Evolutionary conservation across 176 grass and related monocot species (phyloP).

Genomic region (Dactylis glomerata): DNA sequence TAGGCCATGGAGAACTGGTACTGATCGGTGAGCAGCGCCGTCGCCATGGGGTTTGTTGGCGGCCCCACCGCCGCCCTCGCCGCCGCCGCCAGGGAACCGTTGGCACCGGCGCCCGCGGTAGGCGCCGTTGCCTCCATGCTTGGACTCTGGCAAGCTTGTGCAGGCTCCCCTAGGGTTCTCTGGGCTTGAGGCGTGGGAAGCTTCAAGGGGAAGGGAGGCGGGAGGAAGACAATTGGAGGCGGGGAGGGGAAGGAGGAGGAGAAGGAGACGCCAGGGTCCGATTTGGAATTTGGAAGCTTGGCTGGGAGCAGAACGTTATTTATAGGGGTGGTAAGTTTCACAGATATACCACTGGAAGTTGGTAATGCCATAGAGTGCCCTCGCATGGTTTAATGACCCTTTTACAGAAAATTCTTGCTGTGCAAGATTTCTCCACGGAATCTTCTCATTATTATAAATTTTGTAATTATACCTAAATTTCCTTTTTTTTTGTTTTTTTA

Average conservation of each 20-base stretch:
- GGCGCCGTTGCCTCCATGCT: constrained; percentile 28
- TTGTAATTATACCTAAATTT: too few species aligned
- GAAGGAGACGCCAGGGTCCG: constrained; percentile 22
- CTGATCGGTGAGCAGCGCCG: constrained; percentile 92
- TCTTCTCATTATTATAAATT: too few species aligned
- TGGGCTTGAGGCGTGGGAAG: constrained; percentile 12
- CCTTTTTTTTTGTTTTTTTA: too few species aligned
- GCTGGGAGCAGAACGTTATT: neutral
- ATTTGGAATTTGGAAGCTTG: constrained; percentile 34
- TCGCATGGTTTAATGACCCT: neutral
- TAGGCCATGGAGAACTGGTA: constrained; percentile 99
- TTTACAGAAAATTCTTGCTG: too few species aligned
- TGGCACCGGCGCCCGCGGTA: constrained; percentile 22
- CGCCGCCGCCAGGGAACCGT: constrained; percentile 44
- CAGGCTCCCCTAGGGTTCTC: constrained; percentile 6
- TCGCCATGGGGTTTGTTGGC: constrained; percentile 96
- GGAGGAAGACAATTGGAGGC: constrained; percentile 32
- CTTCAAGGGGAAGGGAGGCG: neutral
- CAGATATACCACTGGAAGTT: neutral
- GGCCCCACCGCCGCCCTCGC: constrained; percentile 34
- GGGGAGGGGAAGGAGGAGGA: constrained; percentile 23
- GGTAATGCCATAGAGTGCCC: neutral
- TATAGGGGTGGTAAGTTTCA: constrained; percentile 13
- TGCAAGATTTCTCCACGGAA: too few species aligned
- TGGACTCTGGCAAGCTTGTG: neutral